phyloP scores from a whole-genome alignment of 805 yeast species.

The Candida awuae region DNA sequence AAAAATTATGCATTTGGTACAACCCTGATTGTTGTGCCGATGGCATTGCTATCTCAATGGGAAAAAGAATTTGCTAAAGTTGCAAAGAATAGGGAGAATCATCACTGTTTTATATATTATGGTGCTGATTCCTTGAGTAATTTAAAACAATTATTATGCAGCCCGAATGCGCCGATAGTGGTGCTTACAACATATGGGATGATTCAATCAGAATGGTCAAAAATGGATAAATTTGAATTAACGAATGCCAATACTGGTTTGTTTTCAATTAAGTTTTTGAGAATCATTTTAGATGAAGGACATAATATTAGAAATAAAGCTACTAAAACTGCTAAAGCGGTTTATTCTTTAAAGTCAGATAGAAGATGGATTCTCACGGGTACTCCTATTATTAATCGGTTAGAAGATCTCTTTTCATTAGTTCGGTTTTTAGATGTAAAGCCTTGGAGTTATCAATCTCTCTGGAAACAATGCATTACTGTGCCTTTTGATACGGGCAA shows the following conservation, averaged over 20 bases:
- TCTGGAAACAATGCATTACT: slow-evolving; percentile 84
- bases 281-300: slow-evolving; percentile 78
- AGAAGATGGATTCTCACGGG: slow-evolving; percentile 87
- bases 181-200: slow-evolving; percentile 85
- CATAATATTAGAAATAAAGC: slow-evolving; percentile 77
- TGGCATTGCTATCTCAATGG: slow-evolving; percentile 91
- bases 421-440: slow-evolving; percentile 68
- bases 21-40: slow-evolving; percentile 79
- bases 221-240: slow-evolving; percentile 27
- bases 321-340: slow-evolving; percentile 73
- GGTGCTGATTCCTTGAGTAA: slow-evolving; percentile 55
- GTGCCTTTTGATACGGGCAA: slow-evolving; percentile 67
- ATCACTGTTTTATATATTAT: slow-evolving; percentile 56
- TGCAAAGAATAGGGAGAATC: slow-evolving; percentile 34
- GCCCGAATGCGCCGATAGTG: slow-evolving; percentile 50
- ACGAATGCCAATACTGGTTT: slow-evolving; percentile 41
- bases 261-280: slow-evolving; percentile 62
- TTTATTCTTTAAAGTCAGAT: slow-evolving; percentile 53
- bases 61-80: slow-evolving; percentile 65
- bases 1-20: slow-evolving; percentile 56
- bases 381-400: slow-evolving; percentile 81
- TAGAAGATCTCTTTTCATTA: slow-evolving; percentile 79
- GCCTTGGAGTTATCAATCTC: slow-evolving; percentile 81
- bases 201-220: slow-evolving; percentile 65
- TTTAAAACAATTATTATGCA: slow-evolving; percentile 38